Percentiles rank a stretch among this genome's conserved stretches.
These are phyloP conservation scores for Galium porrigens DNA, from an alignment of 305 asterid species.

Conservation along the genomic window DNA sequence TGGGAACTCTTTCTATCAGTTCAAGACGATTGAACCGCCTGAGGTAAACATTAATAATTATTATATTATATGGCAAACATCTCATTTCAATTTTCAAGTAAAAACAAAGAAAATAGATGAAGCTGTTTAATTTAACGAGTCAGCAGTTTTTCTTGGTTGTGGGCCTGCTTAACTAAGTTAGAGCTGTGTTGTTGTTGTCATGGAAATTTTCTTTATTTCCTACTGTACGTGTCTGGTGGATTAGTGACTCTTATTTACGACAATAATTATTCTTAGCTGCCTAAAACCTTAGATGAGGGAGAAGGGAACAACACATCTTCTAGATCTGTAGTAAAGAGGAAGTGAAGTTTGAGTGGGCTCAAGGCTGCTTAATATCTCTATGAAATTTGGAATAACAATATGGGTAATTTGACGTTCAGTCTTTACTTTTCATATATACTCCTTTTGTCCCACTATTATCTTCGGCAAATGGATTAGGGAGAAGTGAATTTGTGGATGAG, in stretches of 20 bases:
- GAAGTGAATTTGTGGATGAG: not conserved
- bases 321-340: not conserved
- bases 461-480: not conserved
- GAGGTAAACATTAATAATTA: slow-evolving; percentile 40
- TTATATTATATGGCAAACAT: not conserved
- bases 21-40: slow-evolving; percentile 91
- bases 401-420: not conserved
- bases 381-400: not conserved
- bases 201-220: not conserved
- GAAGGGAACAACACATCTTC: not conserved
- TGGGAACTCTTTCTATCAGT: slow-evolving; percentile 94
- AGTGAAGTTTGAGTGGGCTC: not conserved
- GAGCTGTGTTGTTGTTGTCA: not conserved
- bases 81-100: not conserved
- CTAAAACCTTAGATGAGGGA: not conserved
- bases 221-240: not conserved
- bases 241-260: not conserved
- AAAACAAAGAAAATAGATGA: not conserved
- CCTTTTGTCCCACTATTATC: not conserved
- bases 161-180: not conserved
- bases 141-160: not conserved
- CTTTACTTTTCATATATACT: not conserved
- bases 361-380: not conserved
- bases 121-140: not conserved
- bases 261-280: not conserved